phyloP scores from a whole-genome alignment of 106 monocot genomes.

The Xerophyta viscosa region DNA sequence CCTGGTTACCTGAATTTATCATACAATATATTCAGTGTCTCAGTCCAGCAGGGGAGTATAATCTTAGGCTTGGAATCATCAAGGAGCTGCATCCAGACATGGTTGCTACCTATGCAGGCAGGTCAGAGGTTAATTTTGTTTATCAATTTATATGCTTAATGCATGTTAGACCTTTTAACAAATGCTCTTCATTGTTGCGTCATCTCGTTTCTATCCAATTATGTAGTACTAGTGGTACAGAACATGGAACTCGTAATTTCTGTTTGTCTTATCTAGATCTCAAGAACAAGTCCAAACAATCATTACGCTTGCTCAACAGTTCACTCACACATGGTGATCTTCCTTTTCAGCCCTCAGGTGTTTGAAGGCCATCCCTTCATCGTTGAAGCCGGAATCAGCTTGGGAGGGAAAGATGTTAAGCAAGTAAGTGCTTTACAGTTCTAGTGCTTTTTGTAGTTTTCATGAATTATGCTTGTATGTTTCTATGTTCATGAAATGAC shows the following conservation, averaged over 20 bases:
- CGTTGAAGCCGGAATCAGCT: conserved; percentile 97
- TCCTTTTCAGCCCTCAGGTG: conserved; percentile 61
- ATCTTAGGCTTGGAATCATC: conserved; percentile 93
- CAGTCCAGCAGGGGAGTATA: conserved; percentile 99
- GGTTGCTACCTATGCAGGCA: conserved; percentile 93
- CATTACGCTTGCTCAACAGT: no score
- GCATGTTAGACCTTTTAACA: no score
- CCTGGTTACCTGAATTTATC: not conserved
- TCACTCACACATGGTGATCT: no score
- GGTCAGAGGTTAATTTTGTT: conserved; percentile 26
- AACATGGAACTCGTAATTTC: no score
- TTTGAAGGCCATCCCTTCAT: conserved; percentile 99
- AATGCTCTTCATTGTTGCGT: no score
- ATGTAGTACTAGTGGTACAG: no score
- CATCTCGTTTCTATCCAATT: no score
- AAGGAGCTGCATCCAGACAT: conserved; percentile 96
- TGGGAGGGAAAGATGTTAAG: conserved; percentile 97
- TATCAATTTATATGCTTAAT: no score
- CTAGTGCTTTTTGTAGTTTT: not conserved
- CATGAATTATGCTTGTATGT: no score
- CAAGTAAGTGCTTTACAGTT: conserved; percentile 39
- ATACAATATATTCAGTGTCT: conserved; percentile 57
- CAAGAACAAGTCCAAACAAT: no score
- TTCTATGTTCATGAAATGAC: no score
- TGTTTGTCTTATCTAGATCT: no score